Base-by-base conservation (phyloP, 768 basidiomycete species). In the Panaeolus cyanescens region DNA sequence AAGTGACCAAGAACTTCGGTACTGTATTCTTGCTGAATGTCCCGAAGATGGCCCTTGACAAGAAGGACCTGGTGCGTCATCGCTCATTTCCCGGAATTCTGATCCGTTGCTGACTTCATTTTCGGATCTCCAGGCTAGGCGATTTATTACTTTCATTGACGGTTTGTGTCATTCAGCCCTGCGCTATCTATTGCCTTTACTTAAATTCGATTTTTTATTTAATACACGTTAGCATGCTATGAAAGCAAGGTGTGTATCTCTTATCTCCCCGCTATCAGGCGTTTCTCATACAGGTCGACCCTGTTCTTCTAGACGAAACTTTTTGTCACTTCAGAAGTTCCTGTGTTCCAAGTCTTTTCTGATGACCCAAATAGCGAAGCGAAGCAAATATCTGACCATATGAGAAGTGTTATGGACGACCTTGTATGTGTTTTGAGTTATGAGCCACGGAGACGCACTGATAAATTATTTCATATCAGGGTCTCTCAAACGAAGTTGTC, bases 111-210 rank as follows among this genome's bases (percentile, higher is more conserved):
- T 5, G 10, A 45, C 32, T 54, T 55, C 4, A 59, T 32, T 59
- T 32, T 36, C 22, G 45, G 32, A 39, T 45, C n/a, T 66, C n/a
- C 45, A 93, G 92, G 96, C 96, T 19, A 83, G 97, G 66, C 80
- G 97, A 63, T 99, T 99, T 72, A 99, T 99, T 70, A 96, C 96
- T 0, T 98, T 99, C 72, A 90, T 99, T 67, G 97, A 99, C 79
- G 91, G 91, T 86, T 57, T 62, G 84, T 81, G 32, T 34, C 56
- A 54, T 59, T 37, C 22, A 33, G 17, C 32, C 30, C 10, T 54
- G 32, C 12, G 54, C 28, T 32, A 37, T 32, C 54, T 28, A 31
- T 39, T 56, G 32, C 30, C n/a, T n/a, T 25, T 39, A 45, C 32
- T 32, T 34, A 58, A 30, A 45, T 28, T 33, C 42, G 59, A 58